These are phyloP conservation scores for Vigna angularis DNA, from an alignment of 306 rosid species.

Conservation along the genomic window DNA sequence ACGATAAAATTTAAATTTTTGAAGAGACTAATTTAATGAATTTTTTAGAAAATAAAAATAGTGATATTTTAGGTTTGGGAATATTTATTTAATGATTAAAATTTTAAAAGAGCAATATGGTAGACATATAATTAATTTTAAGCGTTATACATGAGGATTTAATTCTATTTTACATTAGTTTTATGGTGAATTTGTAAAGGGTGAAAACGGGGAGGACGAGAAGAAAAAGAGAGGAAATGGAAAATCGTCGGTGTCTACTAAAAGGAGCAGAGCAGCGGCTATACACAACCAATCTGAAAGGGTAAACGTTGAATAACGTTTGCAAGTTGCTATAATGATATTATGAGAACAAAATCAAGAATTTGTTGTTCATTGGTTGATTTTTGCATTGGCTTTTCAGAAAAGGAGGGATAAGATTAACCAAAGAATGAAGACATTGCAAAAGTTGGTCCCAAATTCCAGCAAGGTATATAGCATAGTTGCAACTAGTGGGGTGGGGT, in stretches of 20 bases:
- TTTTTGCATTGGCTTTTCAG: conserved; percentile 51
- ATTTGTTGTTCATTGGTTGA: conserved; percentile 16
- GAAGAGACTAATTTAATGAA: neutral
- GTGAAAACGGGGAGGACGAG: conserved; percentile 54
- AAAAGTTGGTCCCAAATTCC: conserved; percentile 98
- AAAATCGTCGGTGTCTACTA: conserved; percentile 70
- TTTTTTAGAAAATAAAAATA: neutral
- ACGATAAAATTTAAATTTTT: neutral
- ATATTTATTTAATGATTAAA: neutral
- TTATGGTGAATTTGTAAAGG: conserved; percentile 38
- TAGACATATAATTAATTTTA: too few species aligned
- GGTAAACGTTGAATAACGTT: conserved; percentile 48
- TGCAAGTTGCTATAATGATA: neutral
- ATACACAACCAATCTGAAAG: conserved; percentile 98
- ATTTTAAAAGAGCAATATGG: neutral
- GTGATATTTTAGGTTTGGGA: neutral
- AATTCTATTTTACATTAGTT: neutral
- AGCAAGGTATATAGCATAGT: conserved; percentile 75
- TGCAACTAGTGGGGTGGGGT: conserved; percentile 37
- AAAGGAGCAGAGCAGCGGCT: conserved; percentile 87
- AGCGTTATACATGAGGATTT: neutral
- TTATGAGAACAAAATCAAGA: conserved; percentile 33
- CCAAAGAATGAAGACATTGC: conserved; percentile 95
- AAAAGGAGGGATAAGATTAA: conserved; percentile 98
- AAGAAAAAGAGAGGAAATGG: conserved; percentile 54